Evolutionary conservation across 2,329 filamentous ascomycete species (phyloP), one percentile per base, ranked within the genome.

Genomic region (Colletotrichum limetticola): DNA sequence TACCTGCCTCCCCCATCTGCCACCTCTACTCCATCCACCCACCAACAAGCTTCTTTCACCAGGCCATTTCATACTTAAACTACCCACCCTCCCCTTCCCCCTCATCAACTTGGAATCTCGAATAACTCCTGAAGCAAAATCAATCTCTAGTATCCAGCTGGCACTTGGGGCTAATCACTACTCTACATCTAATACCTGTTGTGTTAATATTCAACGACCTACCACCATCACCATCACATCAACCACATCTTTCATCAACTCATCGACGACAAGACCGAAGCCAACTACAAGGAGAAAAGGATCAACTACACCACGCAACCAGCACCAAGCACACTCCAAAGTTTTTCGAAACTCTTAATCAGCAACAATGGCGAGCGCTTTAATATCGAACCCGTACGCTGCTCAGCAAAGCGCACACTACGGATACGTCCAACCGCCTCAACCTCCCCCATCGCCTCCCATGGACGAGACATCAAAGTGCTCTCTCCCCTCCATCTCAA

Each of bases 401-500:
- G 78, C 82, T 68, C 83, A 83, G 74, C 86, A 87, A 78, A 83
- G 83, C 79, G 78, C 84, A 76, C 86, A 87, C 72, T 88, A 89
- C 80, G 83, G 83, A 78, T 88, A 89, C 78, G 79, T 83, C 42
- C 81, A 80, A 46, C 82, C 83, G 66, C 90, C 90, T 61, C 90
- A 91, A 78, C 89, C 91, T 64, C 93, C 92, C 67, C 93, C 93
- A 37, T 95, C 93, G 76, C 93, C 93, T 74, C 92, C 93, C 56
- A 91, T 93, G 81, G 93, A 95, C 78, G 93, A 95, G 79, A 84
- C 84, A 58, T 86, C 91, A 76, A 95, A 93, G 84, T 97, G 93
- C 79, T 97, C 95, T 63, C 86, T 98, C 71, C 96, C 96, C 24
- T 98, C 96, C 52, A 98, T 98, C 82, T 98, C 95, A 49, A 96